A percentile compares a stretch with the other conserved stretches of the same genome.
phyloP scores from a whole-genome alignment of 441 rosid species.

The Populus hybrid region DNA sequence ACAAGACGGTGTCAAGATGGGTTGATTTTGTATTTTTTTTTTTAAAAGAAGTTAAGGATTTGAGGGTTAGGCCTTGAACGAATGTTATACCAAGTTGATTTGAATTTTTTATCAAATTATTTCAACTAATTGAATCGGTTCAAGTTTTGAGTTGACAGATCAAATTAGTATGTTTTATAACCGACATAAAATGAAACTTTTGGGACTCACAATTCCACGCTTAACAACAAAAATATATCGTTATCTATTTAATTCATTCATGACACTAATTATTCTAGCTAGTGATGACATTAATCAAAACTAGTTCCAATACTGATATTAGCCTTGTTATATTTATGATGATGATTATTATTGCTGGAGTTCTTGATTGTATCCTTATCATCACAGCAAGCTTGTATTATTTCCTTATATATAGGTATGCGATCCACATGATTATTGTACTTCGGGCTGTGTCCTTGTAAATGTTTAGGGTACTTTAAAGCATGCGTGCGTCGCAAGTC shows the following conservation, averaged over 20 bases:
- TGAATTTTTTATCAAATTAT: too few relatives aligned
- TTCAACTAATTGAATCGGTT: too few relatives aligned
- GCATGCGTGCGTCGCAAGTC: neutral
- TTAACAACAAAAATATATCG: too few relatives aligned
- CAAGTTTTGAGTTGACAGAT: rapidly evolving
- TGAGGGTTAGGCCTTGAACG: too few relatives aligned
- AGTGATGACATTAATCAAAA: neutral
- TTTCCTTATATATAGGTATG: neutral
- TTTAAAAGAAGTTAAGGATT: too few relatives aligned
- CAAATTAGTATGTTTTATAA: too few relatives aligned
- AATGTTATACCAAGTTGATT: too few relatives aligned
- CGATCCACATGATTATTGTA: neutral
- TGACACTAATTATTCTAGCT: neutral
- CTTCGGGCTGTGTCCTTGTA: neutral
- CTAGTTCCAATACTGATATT: neutral
- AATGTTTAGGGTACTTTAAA: neutral
- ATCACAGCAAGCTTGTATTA: neutral
- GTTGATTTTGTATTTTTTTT: too few relatives aligned
- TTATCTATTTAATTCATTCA: neutral
- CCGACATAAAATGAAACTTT: too few relatives aligned
- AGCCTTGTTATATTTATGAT: neutral
- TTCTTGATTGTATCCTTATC: neutral
- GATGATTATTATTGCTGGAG: neutral
- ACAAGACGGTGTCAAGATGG: too few relatives aligned
- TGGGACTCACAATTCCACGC: neutral